phyloP scores from a whole-genome alignment of 2,329 filamentous ascomycete genomes.

The Xylariaceae sp. region DNA sequence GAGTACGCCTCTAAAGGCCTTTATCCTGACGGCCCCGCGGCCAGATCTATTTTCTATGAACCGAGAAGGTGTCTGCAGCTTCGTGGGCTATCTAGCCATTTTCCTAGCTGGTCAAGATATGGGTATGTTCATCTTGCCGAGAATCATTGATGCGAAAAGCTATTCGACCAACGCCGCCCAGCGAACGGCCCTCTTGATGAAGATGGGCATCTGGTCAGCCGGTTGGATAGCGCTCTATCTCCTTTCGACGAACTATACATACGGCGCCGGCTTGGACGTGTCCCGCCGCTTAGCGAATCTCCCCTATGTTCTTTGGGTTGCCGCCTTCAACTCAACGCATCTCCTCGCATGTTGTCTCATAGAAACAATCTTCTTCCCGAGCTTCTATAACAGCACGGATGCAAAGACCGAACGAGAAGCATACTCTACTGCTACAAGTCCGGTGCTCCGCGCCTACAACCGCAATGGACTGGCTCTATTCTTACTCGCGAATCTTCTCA shows the following conservation, averaged over 20 bases:
- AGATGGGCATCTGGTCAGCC: conserved; percentile 57
- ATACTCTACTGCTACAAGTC: conserved; percentile 67
- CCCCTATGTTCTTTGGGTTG: conserved; percentile 88
- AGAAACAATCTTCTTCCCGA: conserved; percentile 73
- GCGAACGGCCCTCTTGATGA: conserved; percentile 54
- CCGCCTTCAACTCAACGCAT: conserved; percentile 85
- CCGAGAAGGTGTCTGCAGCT: conserved; percentile 91
- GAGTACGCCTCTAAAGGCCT: conserved; percentile 71
- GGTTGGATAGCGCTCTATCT: conserved; percentile 68
- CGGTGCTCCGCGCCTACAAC: conserved; percentile 77
- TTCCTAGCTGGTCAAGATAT: conserved; percentile 84
- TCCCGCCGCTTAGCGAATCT: conserved; percentile 89
- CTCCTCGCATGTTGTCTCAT: conserved; percentile 71
- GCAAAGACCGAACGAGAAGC: conserved; percentile 56
- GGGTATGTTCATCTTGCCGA: conserved; percentile 72
- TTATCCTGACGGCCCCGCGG: conserved; percentile 75
- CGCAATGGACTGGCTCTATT: conserved; percentile 83
- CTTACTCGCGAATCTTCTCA: conserved; percentile 80
- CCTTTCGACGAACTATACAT: conserved; percentile 59
- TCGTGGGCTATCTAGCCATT: conserved; percentile 88
- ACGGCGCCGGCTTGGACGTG: conserved; percentile 68
- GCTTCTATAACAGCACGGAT: conserved; percentile 55
- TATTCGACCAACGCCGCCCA: conserved; percentile 41
- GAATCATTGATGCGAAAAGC: conserved; percentile 42
- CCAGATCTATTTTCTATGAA: conserved; percentile 80